These are phyloP conservation scores for Solanum bulbocastanum DNA, from an alignment of 257 asterid genomes.

Conservation along the genomic window DNA sequence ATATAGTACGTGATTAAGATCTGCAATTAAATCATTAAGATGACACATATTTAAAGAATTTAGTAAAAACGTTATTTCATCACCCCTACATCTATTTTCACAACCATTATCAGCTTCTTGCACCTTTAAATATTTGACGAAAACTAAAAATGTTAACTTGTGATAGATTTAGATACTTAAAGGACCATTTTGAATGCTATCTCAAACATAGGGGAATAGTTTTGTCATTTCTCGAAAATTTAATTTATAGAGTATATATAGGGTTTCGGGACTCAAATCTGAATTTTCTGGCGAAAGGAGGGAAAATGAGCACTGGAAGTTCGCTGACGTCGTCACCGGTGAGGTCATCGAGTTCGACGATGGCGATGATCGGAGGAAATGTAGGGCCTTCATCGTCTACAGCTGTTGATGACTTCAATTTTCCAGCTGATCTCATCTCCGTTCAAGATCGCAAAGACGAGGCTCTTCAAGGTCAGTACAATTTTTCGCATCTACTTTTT, in stretches of 20 bases:
- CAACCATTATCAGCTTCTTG: too few species aligned
- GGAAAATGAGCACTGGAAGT: slow-evolving; percentile 32
- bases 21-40: too few species aligned
- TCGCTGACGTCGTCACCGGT: slow-evolving; percentile 36
- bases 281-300: neutral
- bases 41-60: too few species aligned
- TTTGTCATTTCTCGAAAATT: neutral
- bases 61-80: too few species aligned
- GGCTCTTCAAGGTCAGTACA: slow-evolving; percentile 38
- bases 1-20: too few species aligned
- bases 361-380: slow-evolving; percentile 19
- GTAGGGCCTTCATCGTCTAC: neutral
- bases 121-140: too few species aligned
- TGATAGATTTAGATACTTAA: neutral
- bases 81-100: too few species aligned
- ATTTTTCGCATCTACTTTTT: neutral
- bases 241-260: neutral
- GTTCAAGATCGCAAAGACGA: slow-evolving; percentile 66
- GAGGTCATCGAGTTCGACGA: slow-evolving; percentile 26
- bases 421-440: slow-evolving; percentile 40
- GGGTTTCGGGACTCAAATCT: neutral
- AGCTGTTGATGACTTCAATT: slow-evolving; percentile 35
- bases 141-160: neutral
- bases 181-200: neutral
- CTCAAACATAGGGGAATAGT: neutral